Percentiles rank a stretch among this genome's conserved stretches.
Evolutionary conservation across 208 protist genomes (phyloP).

Genomic region (Leishmania guyanensis): DNA sequence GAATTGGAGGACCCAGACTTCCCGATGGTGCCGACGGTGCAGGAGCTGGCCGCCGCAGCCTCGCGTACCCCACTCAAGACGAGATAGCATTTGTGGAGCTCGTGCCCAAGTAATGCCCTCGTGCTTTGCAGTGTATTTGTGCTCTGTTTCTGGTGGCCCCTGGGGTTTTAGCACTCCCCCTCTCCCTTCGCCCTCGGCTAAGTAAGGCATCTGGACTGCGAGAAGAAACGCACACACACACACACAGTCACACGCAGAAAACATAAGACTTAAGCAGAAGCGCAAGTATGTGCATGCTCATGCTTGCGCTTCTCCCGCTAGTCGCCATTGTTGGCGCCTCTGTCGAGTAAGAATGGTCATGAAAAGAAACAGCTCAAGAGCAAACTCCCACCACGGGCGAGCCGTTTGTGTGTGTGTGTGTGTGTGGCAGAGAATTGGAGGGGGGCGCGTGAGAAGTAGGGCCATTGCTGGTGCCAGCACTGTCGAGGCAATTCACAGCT

Average conservation of each 20-base stretch:
- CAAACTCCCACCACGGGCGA: not conserved
- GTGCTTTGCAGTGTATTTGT: not conserved
- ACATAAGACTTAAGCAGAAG: not conserved
- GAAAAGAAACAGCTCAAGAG: not conserved
- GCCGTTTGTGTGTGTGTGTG: too few relatives aligned
- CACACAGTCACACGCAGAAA: not conserved
- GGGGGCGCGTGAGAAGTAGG: too few relatives aligned
- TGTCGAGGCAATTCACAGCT: not conserved
- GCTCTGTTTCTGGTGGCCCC: not conserved
- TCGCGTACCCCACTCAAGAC: not conserved
- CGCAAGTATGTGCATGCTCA: not conserved
- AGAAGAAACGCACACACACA: not conserved
- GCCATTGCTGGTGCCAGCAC: not conserved
- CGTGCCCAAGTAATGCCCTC: not conserved
- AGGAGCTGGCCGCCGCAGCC: conserved; percentile 29
- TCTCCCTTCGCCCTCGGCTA: not conserved
- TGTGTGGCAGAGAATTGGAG: too few relatives aligned
- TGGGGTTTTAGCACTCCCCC: not conserved
- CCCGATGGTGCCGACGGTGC: conserved; percentile 77
- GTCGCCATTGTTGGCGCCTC: not conserved
- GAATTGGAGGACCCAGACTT: conserved; percentile 70
- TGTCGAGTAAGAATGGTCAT: not conserved
- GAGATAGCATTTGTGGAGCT: not conserved
- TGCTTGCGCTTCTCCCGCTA: not conserved
- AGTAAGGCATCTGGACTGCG: not conserved